phyloP scores from a whole-genome alignment of 2,329 filamentous ascomycete species.

The Aureobasidium leucospermi region DNA sequence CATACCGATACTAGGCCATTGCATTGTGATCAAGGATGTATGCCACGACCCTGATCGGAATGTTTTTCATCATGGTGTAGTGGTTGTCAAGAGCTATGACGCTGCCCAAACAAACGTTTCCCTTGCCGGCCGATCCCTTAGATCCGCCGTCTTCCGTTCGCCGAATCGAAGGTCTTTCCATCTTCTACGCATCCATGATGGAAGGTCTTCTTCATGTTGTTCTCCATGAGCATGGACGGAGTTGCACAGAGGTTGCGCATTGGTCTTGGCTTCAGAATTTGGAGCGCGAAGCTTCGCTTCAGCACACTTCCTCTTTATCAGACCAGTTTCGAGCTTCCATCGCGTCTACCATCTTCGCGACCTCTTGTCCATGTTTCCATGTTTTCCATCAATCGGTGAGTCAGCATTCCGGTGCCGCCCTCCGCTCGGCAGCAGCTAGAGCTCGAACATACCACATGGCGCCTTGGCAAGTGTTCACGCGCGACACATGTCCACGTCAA shows the following conservation, averaged over 20 bases:
- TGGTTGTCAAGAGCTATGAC: not conserved
- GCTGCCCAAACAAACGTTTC: not conserved
- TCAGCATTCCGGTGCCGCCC: not conserved
- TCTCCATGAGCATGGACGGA: not conserved
- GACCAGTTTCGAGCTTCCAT: not conserved
- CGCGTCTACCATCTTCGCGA: not conserved
- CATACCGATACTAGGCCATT: slow-evolving; percentile 1
- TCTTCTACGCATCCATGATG: not conserved
- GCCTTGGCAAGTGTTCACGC: slow-evolving; percentile 5
- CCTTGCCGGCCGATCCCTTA: slow-evolving; percentile 1
- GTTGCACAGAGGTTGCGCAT: not conserved
- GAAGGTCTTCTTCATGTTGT: too few species aligned
- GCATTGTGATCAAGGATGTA: not conserved
- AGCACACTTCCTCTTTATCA: not conserved
- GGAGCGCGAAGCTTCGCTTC: not conserved
- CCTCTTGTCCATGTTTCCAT: not conserved
- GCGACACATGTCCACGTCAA: not conserved
- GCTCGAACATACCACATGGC: not conserved
- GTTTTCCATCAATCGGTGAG: not conserved
- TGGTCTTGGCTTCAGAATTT: not conserved
- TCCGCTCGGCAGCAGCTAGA: not conserved
- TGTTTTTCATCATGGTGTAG: not conserved
- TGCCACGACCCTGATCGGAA: not conserved
- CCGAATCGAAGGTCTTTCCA: not conserved
- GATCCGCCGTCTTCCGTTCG: slow-evolving; percentile 1